A percentile compares a stretch with the other conserved stretches of the same genome.
These are phyloP conservation scores for Grigorovia humatica DNA, from an alignment of 805 yeast species.

Conservation along the genomic window DNA sequence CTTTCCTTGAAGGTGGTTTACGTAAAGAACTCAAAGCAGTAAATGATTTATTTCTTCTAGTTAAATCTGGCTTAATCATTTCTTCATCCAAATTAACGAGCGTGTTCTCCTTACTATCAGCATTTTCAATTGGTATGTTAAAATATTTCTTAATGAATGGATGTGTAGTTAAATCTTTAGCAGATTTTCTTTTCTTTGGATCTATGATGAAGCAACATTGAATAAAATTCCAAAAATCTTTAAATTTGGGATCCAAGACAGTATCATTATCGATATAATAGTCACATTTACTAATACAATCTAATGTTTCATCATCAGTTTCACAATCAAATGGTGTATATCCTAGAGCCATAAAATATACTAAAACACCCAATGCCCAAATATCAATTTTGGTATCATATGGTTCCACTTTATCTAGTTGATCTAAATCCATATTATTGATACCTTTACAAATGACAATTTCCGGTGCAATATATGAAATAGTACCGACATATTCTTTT, in stretches of 20 bases:
- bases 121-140: conserved; percentile 1
- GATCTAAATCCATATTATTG: conserved; percentile 11
- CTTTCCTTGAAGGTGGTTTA: conserved; percentile 4
- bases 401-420: conserved; percentile 18
- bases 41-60: conserved; percentile 14
- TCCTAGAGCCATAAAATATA: conserved; percentile 62
- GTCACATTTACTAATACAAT: conserved; percentile 51
- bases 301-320: conserved; percentile 53
- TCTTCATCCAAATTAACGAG: background rate
- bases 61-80: background rate
- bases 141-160: conserved; percentile 28
- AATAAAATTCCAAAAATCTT: conserved; percentile 50
- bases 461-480: conserved; percentile 72
- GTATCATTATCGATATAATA: conserved; percentile 52
- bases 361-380: conserved; percentile 69
- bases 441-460: conserved; percentile 34
- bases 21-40: conserved; percentile 9
- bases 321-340: conserved; percentile 75
- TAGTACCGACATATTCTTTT: conserved; percentile 52
- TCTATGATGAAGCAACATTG: conserved; percentile 40
- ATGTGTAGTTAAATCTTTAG: conserved; percentile 36
- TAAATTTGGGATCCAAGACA: conserved; percentile 37
- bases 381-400: conserved; percentile 55
- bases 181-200: conserved; percentile 37
- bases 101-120: background rate